Evolutionary conservation across 1,284 basidiomycete species (phyloP).

Genomic region (Wallemia hederae): DNA sequence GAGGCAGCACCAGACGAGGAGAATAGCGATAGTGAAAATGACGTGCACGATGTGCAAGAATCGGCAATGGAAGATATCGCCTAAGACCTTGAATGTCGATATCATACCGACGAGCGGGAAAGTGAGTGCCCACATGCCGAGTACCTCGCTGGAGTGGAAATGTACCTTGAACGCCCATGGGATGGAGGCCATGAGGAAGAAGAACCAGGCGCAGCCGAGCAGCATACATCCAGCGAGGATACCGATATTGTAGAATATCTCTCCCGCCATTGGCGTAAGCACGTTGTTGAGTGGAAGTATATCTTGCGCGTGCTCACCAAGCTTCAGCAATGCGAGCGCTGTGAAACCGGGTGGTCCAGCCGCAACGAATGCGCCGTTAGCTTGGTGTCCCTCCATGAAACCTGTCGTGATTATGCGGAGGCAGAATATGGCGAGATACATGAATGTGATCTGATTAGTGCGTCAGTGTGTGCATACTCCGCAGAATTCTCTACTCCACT

Average conservation of each 20-base stretch:
- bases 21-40: neutral
- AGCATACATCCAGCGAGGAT: neutral
- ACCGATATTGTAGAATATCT: neutral
- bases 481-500: neutral
- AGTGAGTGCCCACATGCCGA: conserved; percentile 1
- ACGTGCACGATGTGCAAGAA: neutral
- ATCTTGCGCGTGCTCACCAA: conserved; percentile 4
- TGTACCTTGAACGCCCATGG: conserved; percentile 1
- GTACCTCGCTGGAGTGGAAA: neutral
- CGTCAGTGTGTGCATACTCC: neutral
- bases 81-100: neutral
- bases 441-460: conserved; percentile 4
- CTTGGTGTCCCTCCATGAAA: conserved; percentile 7
- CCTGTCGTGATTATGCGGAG: conserved; percentile 4
- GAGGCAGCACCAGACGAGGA: neutral
- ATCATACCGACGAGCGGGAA: neutral
- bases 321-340: conserved; percentile 7
- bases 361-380: conserved; percentile 4
- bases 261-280: conserved; percentile 2
- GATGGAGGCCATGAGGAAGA: neutral
- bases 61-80: neutral
- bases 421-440: conserved; percentile 4
- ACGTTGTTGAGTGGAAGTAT: conserved; percentile 4
- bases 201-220: neutral
- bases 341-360: conserved; percentile 9